Evolutionary conservation across 2,329 filamentous ascomycete species (phyloP).

Genomic region (Pyricularia pennisetigena): DNA sequence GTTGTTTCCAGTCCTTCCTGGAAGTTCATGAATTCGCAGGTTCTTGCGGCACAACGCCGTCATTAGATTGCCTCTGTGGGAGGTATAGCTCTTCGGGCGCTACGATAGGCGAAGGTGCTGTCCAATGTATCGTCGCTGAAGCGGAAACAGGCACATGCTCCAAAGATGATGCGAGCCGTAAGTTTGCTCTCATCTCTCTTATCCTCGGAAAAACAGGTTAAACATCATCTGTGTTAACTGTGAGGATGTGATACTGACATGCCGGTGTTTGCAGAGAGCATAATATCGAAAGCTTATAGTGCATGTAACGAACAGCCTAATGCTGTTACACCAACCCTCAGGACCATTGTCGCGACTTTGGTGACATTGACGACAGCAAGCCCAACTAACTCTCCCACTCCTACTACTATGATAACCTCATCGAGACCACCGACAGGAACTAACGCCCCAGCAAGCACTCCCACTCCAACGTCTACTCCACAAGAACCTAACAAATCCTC

Average conservation of each 20-base stretch:
- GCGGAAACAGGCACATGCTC: conserved; percentile 39
- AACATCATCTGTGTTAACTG: background rate
- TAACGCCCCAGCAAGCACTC: background rate
- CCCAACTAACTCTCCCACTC: conserved; percentile 4
- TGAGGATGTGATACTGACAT: background rate
- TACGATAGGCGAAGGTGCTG: conserved; percentile 61
- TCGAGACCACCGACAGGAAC: conserved; percentile 6
- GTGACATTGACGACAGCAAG: conserved; percentile 15
- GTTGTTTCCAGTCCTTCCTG: conserved; percentile 55
- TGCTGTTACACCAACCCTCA: conserved; percentile 47
- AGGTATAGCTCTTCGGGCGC: conserved; percentile 48
- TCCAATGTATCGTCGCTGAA: conserved; percentile 56
- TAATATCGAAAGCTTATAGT: conserved; percentile 37
- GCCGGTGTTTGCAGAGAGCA: background rate
- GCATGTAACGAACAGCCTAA: conserved; percentile 45
- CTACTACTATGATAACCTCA: conserved; percentile 8
- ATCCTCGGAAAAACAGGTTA: background rate
- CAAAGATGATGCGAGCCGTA: conserved; percentile 28
- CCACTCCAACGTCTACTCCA: background rate
- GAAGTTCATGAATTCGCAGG: conserved; percentile 42
- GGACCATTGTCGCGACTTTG: conserved; percentile 47
- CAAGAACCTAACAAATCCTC: background rate
- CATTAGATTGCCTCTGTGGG: conserved; percentile 55
- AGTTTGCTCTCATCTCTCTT: conserved; percentile 11
- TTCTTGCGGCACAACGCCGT: conserved; percentile 36